These are phyloP conservation scores for Cryphonectria radicalis DNA, from an alignment of 2,329 filamentous ascomycete species.

Conservation along the genomic window DNA sequence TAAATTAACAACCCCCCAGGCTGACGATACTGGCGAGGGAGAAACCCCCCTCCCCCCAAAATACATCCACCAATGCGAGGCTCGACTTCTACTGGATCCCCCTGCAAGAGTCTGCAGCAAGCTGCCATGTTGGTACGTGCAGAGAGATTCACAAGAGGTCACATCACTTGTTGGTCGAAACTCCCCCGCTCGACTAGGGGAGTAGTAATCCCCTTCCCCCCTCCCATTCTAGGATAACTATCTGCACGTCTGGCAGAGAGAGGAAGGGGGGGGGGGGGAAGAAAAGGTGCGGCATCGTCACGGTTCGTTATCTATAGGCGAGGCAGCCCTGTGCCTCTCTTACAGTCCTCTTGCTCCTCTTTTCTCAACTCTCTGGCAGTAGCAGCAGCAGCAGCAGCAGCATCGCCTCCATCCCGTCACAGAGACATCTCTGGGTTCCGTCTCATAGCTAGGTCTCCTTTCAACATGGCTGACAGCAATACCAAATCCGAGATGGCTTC, in stretches of 20 bases:
- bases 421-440: neutral
- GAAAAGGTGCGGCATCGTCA: neutral
- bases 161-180: neutral
- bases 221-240: neutral
- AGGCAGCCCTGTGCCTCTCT: neutral
- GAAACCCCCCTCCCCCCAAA: too few relatives aligned
- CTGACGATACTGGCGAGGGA: neutral
- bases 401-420: neutral
- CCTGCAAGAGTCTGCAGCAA: neutral
- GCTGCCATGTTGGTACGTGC: neutral
- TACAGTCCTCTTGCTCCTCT: neutral
- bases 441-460: neutral
- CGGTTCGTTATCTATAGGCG: neutral
- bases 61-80: constrained; percentile 3
- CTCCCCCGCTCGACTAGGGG: neutral
- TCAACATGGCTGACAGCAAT: neutral
- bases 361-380: neutral
- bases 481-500: neutral
- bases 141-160: neutral
- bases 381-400: neutral
- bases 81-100: neutral
- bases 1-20: neutral
- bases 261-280: neutral
- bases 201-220: neutral
- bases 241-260: neutral